phyloP scores from a whole-genome alignment of 805 yeast species.

The Sungouiozyma intestinalis region DNA sequence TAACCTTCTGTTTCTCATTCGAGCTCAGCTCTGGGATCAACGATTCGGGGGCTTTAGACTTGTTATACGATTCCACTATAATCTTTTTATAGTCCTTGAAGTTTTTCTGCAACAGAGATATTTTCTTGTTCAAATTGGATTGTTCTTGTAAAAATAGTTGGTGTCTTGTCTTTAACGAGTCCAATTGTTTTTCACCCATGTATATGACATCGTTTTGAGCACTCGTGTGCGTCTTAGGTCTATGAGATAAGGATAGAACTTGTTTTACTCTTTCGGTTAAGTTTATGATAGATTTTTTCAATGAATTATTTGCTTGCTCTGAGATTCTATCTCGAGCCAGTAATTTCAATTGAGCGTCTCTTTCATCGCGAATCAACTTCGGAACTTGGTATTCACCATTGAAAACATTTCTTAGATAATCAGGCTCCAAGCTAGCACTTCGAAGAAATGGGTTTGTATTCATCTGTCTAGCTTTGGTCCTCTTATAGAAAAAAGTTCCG shows the following conservation, averaged over 20 bases:
- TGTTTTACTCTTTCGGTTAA: slow-evolving; percentile 22
- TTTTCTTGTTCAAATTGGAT: slow-evolving; percentile 21
- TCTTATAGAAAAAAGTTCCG: slow-evolving; percentile 30
- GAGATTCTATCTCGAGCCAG: slow-evolving; percentile 13
- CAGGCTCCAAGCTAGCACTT: slow-evolving; percentile 18
- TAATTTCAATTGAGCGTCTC: slow-evolving; percentile 16
- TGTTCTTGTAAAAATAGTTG: slow-evolving; percentile 12
- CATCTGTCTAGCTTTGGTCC: slow-evolving; percentile 7
- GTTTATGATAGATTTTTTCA: slow-evolving; percentile 16
- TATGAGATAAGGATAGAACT: slow-evolving; percentile 8
- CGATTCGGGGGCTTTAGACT: slow-evolving; percentile 9
- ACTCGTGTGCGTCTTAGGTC: neutral
- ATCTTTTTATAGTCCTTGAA: slow-evolving; percentile 35
- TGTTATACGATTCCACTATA: slow-evolving; percentile 25
- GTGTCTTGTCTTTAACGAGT: slow-evolving; percentile 19
- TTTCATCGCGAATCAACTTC: slow-evolving; percentile 17
- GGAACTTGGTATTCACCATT: slow-evolving; percentile 31
- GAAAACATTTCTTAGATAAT: slow-evolving; percentile 26
- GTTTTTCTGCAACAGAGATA: slow-evolving; percentile 26
- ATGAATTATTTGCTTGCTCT: slow-evolving; percentile 3
- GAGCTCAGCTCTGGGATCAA: slow-evolving; percentile 21
- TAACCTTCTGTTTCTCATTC: slow-evolving; percentile 17
- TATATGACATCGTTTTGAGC: slow-evolving; percentile 18
- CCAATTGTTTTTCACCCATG: slow-evolving; percentile 19
- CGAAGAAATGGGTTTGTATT: slow-evolving; percentile 9